phyloP scores from a whole-genome alignment of 2,329 filamentous ascomycete species.

The Ramichloridium luteum region DNA sequence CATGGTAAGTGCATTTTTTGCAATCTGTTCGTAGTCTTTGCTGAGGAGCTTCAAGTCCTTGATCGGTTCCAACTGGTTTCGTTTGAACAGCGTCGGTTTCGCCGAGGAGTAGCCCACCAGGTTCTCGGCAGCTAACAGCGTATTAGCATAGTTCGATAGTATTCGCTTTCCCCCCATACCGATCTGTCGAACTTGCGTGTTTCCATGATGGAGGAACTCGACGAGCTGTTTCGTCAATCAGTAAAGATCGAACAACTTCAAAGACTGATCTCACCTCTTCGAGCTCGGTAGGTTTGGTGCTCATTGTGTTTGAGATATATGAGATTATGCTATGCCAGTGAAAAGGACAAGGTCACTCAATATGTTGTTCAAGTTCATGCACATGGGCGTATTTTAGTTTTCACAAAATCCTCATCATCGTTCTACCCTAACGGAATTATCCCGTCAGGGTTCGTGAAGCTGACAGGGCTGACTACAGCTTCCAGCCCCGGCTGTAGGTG shows the following conservation, averaged over 20 bases:
- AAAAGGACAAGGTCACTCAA: too few species aligned
- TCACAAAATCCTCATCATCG: too few species aligned
- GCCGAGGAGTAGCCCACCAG: constrained; percentile 71
- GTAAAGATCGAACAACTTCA: constrained; percentile 4
- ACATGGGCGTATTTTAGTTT: too few species aligned
- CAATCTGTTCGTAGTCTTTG: constrained; percentile 78
- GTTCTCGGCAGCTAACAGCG: constrained; percentile 58
- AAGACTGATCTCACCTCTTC: constrained; percentile 30
- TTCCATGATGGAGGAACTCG: constrained; percentile 84
- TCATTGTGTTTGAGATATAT: too few species aligned
- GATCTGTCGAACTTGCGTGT: constrained; percentile 76
- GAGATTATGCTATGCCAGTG: too few species aligned
- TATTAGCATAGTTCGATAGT: too few species aligned
- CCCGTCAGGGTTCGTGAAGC: too few species aligned
- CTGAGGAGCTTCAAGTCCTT: constrained; percentile 79
- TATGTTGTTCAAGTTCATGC: too few species aligned
- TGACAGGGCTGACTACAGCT: too few species aligned
- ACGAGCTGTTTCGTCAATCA: constrained; percentile 52
- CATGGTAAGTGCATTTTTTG: constrained; percentile 84
- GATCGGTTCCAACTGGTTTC: constrained; percentile 61
- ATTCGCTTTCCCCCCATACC: constrained; percentile 38
- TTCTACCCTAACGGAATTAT: too few species aligned
- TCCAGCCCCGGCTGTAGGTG: too few species aligned
- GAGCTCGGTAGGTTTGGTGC: constrained; percentile 38
- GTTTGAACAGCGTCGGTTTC: constrained; percentile 74